A percentile compares a stretch with the other conserved stretches of the same genome.
phyloP scores from a whole-genome alignment of 2,329 filamentous ascomycete genomes.

The Ilyonectria sp. region DNA sequence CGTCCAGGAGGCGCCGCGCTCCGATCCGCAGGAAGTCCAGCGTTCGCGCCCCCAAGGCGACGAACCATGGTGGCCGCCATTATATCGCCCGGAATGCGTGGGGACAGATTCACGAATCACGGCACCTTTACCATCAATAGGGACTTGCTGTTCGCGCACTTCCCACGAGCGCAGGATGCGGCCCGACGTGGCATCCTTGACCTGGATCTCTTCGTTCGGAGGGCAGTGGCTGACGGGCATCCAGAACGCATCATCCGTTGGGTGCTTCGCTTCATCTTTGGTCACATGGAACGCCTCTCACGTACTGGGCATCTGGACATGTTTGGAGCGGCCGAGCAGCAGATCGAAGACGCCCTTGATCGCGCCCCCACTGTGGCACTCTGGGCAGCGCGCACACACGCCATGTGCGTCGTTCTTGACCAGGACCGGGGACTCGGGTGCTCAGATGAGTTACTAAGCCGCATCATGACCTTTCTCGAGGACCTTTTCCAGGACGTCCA shows the following conservation, averaged over 20 bases:
- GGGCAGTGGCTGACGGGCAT: conserved; percentile 8
- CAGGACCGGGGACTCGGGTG: conserved; percentile 48
- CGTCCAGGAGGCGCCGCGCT: too few relatives aligned
- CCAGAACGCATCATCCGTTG: conserved; percentile 26
- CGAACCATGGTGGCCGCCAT: background rate
- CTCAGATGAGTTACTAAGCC: conserved; percentile 42
- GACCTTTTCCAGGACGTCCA: conserved; percentile 42
- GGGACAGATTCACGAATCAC: background rate
- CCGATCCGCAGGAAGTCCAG: background rate
- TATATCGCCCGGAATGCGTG: background rate
- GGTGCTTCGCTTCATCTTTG: conserved; percentile 40
- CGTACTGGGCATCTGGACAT: conserved; percentile 34
- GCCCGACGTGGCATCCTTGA: conserved; percentile 32
- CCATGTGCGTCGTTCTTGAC: conserved; percentile 48
- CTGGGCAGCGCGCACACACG: conserved; percentile 39
- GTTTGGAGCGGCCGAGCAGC: conserved; percentile 32
- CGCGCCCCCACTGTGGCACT: conserved; percentile 14
- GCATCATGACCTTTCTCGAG: conserved; percentile 45
- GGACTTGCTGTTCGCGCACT: conserved; percentile 20
- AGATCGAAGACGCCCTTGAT: conserved; percentile 25
- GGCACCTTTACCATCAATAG: conserved; percentile 31
- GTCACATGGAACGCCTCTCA: conserved; percentile 33
- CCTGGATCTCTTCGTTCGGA: conserved; percentile 33
- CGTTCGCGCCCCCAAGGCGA: background rate
- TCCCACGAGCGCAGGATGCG: conserved; percentile 35